Conservation (phyloP, 2,329 filamentous ascomycete species). For the Colletotrichum sp. region DNA sequence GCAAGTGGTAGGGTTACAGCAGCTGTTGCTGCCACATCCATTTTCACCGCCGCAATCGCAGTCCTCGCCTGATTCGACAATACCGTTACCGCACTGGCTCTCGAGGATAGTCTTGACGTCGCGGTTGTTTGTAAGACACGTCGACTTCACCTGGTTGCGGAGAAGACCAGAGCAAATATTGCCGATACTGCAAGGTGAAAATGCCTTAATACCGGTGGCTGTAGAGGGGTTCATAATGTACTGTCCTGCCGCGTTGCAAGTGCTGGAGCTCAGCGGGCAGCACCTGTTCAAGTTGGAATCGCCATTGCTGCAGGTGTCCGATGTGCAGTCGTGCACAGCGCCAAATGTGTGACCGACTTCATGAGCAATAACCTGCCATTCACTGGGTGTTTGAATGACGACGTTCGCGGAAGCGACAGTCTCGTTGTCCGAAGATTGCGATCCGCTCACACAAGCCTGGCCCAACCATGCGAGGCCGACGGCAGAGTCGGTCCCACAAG, state of each 20-base stretch:
- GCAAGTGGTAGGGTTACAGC: conserved; percentile 88
- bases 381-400: conserved; percentile 79
- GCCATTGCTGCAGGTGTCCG: conserved; percentile 67
- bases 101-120: conserved; percentile 82
- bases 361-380: conserved; percentile 97
- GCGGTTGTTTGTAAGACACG: conserved; percentile 85
- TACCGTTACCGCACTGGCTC: conserved; percentile 93
- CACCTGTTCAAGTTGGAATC: conserved; percentile 64
- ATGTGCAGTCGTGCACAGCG: conserved; percentile 90
- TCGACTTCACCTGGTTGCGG: conserved; percentile 75
- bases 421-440: conserved; percentile 66
- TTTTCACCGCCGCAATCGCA: conserved; percentile 88
- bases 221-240: conserved; percentile 99
- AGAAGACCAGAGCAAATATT: conserved; percentile 91
- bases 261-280: conserved; percentile 73
- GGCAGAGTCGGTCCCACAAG: conserved; percentile 80
- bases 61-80: conserved; percentile 88
- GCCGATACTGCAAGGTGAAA: conserved; percentile 88
- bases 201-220: conserved; percentile 71
- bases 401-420: conserved; percentile 88
- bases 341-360: conserved; percentile 95
- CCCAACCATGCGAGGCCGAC: conserved; percentile 95
- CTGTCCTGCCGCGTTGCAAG: conserved; percentile 76
- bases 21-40: conserved; percentile 76
- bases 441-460: conserved; percentile 74